Evolutionary conservation across 257 asterid genomes (phyloP).

Genomic region (Coffea canephora): DNA sequence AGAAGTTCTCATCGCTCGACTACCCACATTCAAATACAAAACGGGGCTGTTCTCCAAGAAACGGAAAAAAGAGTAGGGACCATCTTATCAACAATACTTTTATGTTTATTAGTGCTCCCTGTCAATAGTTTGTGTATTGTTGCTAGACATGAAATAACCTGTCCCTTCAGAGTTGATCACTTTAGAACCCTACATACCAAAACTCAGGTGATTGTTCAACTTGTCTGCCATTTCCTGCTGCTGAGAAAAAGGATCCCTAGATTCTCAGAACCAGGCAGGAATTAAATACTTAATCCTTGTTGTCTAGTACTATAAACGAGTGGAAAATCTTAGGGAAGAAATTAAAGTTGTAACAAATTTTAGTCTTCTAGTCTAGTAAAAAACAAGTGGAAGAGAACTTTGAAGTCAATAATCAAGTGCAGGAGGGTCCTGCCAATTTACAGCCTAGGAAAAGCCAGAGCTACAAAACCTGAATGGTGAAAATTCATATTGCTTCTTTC

Average conservation of each 20-base stretch:
- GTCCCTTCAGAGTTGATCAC: background rate
- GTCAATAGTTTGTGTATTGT: background rate
- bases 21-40: constrained; percentile 75
- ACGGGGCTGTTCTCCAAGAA: constrained; percentile 50
- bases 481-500: background rate
- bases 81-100: background rate
- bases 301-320: background rate
- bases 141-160: background rate
- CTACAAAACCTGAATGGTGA: background rate
- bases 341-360: background rate
- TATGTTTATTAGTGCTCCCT: background rate
- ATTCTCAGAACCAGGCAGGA: background rate
- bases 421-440: background rate
- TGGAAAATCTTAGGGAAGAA: background rate
- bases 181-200: background rate
- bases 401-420: background rate
- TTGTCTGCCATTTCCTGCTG: background rate
- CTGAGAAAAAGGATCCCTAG: background rate
- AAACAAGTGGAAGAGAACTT: background rate
- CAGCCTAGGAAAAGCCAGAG: background rate
- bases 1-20: constrained; percentile 56
- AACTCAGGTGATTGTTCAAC: background rate
- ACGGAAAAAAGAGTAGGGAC: constrained; percentile 31
- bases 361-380: background rate
- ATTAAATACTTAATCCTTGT: background rate